Percentiles rank a stretch among this genome's conserved stretches.
Evolutionary conservation across 257 asterid species (phyloP).

Genomic region (Penstemon davidsonii): DNA sequence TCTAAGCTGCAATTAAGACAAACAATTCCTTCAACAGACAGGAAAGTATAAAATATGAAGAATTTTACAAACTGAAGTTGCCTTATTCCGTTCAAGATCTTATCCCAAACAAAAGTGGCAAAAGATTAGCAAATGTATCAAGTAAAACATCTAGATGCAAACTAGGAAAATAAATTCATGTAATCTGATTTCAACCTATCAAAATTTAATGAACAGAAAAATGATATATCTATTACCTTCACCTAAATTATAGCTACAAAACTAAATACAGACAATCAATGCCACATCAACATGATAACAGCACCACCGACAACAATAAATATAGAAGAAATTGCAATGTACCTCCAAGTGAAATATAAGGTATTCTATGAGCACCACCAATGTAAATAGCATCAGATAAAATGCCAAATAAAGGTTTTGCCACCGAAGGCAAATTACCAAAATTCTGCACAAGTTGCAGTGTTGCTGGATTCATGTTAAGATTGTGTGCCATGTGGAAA

Average conservation of each 20-base stretch:
- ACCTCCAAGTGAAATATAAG: constrained; percentile 90
- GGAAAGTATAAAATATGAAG: constrained; percentile 16
- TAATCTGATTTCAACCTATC: background rate
- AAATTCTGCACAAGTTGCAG: constrained; percentile 78
- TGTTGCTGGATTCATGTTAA: constrained; percentile 66
- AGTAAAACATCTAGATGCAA: background rate
- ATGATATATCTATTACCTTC: background rate
- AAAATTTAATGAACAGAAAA: background rate
- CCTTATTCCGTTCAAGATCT: constrained; percentile 15
- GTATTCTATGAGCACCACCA: constrained; percentile 79
- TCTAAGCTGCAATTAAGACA: background rate
- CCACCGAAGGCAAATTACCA: constrained; percentile 79
- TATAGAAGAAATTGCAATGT: background rate
- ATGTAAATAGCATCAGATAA: constrained; percentile 83
- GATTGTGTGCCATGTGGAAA: constrained; percentile 67
- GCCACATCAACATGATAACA: background rate
- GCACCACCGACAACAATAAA: background rate
- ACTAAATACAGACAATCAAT: background rate
- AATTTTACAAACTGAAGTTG: constrained; percentile 20
- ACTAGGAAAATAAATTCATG: background rate
- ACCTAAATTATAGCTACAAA: background rate
- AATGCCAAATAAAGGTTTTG: constrained; percentile 85
- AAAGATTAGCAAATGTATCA: background rate
- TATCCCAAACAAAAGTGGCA: background rate
- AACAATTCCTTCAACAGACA: constrained; percentile 28